Evolutionary conservation across 1,139 yeast genomes (phyloP).

Genomic region (Nematodospora anomalae): DNA sequence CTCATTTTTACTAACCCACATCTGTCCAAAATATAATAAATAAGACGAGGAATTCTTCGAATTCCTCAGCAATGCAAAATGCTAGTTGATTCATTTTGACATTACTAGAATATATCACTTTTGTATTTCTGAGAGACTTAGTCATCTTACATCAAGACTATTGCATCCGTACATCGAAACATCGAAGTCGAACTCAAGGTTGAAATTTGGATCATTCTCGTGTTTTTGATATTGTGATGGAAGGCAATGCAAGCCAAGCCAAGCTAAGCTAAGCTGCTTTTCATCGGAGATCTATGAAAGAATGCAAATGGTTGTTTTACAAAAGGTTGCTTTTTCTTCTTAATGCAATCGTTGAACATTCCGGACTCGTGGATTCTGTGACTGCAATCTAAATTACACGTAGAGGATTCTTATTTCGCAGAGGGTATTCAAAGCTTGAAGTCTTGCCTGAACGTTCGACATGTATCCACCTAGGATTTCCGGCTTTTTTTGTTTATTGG

Average conservation of each 20-base stretch:
- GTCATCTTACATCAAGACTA: neutral
- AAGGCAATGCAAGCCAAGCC: too few species aligned
- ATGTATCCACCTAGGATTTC: neutral
- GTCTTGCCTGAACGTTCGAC: neutral
- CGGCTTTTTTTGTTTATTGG: slow-evolving; percentile 7
- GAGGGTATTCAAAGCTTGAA: neutral
- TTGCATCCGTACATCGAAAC: slow-evolving; percentile 4
- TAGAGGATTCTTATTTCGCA: neutral
- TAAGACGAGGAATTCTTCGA: neutral
- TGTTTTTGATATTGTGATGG: neutral
- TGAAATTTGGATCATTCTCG: neutral
- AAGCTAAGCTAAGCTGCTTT: too few species aligned
- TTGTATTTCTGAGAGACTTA: slow-evolving; percentile 3
- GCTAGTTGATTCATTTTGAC: slow-evolving; percentile 2
- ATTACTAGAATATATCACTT: neutral
- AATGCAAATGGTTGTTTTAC: slow-evolving; percentile 3
- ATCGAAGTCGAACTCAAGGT: neutral
- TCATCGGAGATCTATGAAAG: slow-evolving; percentile 2
- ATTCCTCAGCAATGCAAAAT: neutral
- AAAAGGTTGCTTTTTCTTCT: neutral
- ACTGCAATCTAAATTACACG: neutral
- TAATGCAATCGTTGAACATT: slow-evolving; percentile 5
- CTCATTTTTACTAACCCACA: too few species aligned
- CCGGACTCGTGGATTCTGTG: slow-evolving; percentile 2
- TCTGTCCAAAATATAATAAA: slow-evolving; percentile 10